phyloP scores from a whole-genome alignment of 441 rosid species.

The Corymbia citriodora region DNA sequence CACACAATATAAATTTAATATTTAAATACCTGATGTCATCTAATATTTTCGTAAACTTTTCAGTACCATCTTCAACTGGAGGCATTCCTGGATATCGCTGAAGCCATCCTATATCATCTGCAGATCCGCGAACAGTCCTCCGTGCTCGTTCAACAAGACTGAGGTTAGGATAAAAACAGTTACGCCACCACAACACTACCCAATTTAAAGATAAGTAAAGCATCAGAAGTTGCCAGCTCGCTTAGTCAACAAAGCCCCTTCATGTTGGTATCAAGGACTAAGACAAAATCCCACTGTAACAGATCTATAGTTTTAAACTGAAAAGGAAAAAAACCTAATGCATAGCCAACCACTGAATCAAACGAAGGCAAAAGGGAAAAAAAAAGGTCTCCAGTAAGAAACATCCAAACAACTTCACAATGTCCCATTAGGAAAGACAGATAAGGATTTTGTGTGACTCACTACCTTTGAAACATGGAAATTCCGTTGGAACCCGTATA shows the following conservation, averaged over 20 bases:
- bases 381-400: not conserved
- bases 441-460: constrained; percentile 7
- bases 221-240: not conserved
- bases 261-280: not conserved
- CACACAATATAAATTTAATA: constrained; percentile 10
- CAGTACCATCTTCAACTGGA: constrained; percentile 86
- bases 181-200: not conserved
- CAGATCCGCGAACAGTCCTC: constrained; percentile 90
- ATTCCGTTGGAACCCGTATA: constrained; percentile 38
- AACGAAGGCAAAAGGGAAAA: not conserved
- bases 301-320: not conserved
- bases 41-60: constrained; percentile 60
- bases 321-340: not conserved
- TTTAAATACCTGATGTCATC: constrained; percentile 64
- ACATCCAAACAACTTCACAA: constrained; percentile 5
- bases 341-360: not conserved
- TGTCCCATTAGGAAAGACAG: constrained; percentile 2
- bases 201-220: not conserved
- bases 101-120: constrained; percentile 96
- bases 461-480: constrained; percentile 79
- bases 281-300: not conserved
- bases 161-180: constrained; percentile 8
- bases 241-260: not conserved
- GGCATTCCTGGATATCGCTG: constrained; percentile 68
- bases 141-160: constrained; percentile 86